Evolutionary conservation across 768 basidiomycete genomes (phyloP).

Genomic region (Lentinula boryana): DNA sequence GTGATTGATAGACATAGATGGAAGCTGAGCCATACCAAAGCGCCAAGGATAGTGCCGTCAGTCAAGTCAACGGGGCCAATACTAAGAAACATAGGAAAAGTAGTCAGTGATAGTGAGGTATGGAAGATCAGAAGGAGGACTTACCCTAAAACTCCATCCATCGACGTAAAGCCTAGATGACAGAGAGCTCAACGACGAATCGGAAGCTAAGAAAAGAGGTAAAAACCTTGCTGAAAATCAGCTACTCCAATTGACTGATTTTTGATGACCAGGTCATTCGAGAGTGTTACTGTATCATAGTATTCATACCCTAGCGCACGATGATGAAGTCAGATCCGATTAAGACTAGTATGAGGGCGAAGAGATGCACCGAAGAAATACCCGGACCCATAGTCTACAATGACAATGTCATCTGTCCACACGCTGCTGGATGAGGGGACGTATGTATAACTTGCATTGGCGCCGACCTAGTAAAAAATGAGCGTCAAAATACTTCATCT

Average conservation of each 20-base stretch:
- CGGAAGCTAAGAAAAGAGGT: neutral
- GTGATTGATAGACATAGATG: neutral
- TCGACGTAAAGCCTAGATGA: conserved; percentile 34
- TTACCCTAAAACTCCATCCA: conserved; percentile 65
- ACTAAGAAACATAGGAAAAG: neutral
- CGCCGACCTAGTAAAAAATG: neutral
- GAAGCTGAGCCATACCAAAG: neutral
- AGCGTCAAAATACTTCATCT: neutral
- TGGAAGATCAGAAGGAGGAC: conserved; percentile 1
- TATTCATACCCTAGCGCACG: conserved; percentile 31
- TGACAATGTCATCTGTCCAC: conserved; percentile 19
- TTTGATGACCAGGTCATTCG: conserved; percentile 39
- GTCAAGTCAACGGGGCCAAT: conserved; percentile 59
- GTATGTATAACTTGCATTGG: neutral
- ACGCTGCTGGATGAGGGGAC: neutral
- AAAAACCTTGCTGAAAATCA: conserved; percentile 17
- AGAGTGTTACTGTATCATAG: conserved; percentile 50
- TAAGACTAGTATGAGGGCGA: neutral
- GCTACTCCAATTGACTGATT: conserved; percentile 66
- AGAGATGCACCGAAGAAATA: conserved; percentile 42
- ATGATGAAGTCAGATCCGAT: neutral
- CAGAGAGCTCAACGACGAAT: neutral
- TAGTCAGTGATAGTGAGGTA: neutral
- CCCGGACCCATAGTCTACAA: conserved; percentile 58
- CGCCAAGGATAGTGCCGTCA: conserved; percentile 24